These are phyloP conservation scores for Apiotrichum sp. DNA, from an alignment of 1,284 basidiomycete species.

Conservation along the genomic window DNA sequence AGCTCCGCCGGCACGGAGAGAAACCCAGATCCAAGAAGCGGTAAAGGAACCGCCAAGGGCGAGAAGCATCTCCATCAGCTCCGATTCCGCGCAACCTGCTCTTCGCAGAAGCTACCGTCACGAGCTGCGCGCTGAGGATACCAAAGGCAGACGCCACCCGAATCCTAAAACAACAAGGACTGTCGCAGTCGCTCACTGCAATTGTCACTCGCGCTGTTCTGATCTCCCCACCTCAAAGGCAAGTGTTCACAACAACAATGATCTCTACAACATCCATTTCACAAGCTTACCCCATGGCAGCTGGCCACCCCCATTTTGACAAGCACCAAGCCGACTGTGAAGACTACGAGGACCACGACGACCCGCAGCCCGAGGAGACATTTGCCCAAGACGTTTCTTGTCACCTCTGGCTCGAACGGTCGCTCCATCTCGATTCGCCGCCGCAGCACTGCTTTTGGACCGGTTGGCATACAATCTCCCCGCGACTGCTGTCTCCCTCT, in stretches of 20 bases:
- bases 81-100: too few relatives aligned
- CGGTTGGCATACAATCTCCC: constrained; percentile 15
- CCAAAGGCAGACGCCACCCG: too few relatives aligned
- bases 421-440: not conserved
- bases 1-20: too few relatives aligned
- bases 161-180: too few relatives aligned
- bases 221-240: not conserved
- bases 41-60: too few relatives aligned
- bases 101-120: too few relatives aligned
- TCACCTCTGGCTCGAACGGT: constrained; percentile 1
- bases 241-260: not conserved
- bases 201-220: too few relatives aligned
- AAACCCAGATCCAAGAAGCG: too few relatives aligned
- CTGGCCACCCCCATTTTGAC: not conserved
- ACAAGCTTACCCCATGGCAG: not conserved
- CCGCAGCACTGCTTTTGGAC: not conserved
- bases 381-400: not conserved
- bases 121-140: too few relatives aligned
- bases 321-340: not conserved
- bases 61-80: too few relatives aligned
- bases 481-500: constrained; percentile 9
- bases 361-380: not conserved
- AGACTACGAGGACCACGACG: too few relatives aligned
- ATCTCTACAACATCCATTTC: not conserved
- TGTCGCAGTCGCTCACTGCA: too few relatives aligned